Conservation (phyloP, 345 rosid species). For the Gynandropsis gynandra region DNA sequence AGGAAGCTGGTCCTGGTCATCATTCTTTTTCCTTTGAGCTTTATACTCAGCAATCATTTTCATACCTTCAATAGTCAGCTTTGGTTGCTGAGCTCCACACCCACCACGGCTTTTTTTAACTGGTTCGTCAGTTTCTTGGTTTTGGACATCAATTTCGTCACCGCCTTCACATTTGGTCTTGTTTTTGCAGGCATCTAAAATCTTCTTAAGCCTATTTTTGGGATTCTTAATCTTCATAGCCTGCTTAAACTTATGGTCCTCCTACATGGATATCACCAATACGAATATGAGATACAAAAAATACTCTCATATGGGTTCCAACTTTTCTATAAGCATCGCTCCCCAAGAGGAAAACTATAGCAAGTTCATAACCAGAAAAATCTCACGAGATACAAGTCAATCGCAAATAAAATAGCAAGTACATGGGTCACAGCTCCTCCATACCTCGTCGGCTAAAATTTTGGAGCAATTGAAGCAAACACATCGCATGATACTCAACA, state of each 20-base stretch:
- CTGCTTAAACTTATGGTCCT: conserved; percentile 89
- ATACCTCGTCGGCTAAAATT: conserved; percentile 87
- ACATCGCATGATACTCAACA: conserved; percentile 79
- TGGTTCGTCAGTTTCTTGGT: conserved; percentile 64
- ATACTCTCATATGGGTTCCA: background rate
- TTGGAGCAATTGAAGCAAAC: conserved; percentile 96
- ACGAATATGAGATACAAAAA: conserved; percentile 12
- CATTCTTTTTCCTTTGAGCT: conserved; percentile 61
- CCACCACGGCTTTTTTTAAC: conserved; percentile 81
- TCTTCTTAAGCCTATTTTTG: conserved; percentile 77
- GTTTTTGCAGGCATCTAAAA: conserved; percentile 83
- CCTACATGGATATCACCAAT: conserved; percentile 42
- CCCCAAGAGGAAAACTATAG: background rate
- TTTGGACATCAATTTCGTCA: conserved; percentile 63
- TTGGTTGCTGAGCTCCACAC: conserved; percentile 91
- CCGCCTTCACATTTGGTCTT: conserved; percentile 87
- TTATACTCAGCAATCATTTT: conserved; percentile 92
- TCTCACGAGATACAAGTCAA: too few species aligned
- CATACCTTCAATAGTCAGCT: conserved; percentile 89
- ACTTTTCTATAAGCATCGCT: background rate
- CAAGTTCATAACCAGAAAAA: too few species aligned
- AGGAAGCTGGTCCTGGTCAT: conserved; percentile 89
- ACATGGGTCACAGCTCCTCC: background rate
- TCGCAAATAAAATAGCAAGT: background rate
- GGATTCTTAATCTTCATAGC: conserved; percentile 92